Evolutionary conservation across 129 eudicot genomes (phyloP).

Genomic region (Flaveria sonorensis): DNA sequence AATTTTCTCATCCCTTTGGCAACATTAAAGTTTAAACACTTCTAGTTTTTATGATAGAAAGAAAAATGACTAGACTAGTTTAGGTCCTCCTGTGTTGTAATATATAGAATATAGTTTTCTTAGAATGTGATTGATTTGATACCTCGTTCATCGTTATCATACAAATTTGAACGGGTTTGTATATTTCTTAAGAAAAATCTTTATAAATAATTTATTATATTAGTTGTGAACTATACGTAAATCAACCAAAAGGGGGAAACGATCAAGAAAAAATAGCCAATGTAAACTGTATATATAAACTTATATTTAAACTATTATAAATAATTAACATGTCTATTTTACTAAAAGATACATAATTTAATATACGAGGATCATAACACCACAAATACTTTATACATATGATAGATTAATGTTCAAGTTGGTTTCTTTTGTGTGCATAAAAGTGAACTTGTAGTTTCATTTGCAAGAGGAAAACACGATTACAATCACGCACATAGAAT

Average conservation of each 20-base stretch:
- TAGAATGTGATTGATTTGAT: background rate
- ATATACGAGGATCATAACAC: no score
- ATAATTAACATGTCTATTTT: no score
- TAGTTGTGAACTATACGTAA: background rate
- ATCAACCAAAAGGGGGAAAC: background rate
- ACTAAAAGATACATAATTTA: no score
- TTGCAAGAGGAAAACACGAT: no score
- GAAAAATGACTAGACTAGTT: background rate
- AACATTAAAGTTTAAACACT: background rate
- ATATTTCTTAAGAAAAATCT: background rate
- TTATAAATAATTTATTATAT: background rate
- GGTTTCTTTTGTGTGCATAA: no score
- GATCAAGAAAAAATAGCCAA: background rate
- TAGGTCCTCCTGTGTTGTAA: background rate
- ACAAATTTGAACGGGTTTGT: background rate
- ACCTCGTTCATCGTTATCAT: background rate
- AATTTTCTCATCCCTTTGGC: background rate
- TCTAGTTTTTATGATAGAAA: no score
- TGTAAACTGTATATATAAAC: background rate
- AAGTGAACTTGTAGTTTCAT: no score
- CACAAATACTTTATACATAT: no score
- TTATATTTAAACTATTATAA: background rate
- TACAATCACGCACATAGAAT: no score
- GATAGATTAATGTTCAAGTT: no score
- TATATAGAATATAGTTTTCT: background rate